A percentile compares a stretch with the other conserved stretches of the same genome.
phyloP scores from a whole-genome alignment of 257 asterid species.

The Echium plantagineum region DNA sequence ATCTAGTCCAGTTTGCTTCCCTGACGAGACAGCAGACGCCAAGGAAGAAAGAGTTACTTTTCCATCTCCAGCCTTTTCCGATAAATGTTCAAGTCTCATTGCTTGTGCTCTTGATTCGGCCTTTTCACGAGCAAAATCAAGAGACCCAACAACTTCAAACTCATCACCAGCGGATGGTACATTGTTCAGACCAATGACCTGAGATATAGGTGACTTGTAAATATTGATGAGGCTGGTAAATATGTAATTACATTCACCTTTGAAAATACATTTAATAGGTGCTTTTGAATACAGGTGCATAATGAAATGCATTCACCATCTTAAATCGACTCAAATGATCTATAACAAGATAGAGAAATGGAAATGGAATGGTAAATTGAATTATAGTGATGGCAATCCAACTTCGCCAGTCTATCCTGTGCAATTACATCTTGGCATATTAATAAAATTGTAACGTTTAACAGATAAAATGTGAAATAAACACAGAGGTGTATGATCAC shows the following conservation, averaged over 20 bases:
- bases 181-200: slow-evolving; percentile 85
- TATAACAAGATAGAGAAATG: too few relatives aligned
- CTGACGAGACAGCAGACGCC: slow-evolving; percentile 84
- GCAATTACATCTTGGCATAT: too few relatives aligned
- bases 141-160: slow-evolving; percentile 82
- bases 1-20: slow-evolving; percentile 72
- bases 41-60: slow-evolving; percentile 82
- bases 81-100: slow-evolving; percentile 67
- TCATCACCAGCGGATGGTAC: slow-evolving; percentile 97
- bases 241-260: neutral
- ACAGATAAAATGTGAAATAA: too few relatives aligned
- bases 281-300: too few relatives aligned
- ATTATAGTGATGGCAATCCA: too few relatives aligned
- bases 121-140: slow-evolving; percentile 76
- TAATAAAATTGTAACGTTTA: too few relatives aligned
- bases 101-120: slow-evolving; percentile 58
- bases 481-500: too few relatives aligned
- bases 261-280: too few relatives aligned
- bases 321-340: too few relatives aligned
- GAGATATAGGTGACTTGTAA: slow-evolving; percentile 2
- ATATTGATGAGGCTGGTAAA: neutral
- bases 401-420: too few relatives aligned
- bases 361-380: too few relatives aligned
- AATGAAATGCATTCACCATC: too few relatives aligned
- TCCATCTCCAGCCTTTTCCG: slow-evolving; percentile 95